These are phyloP conservation scores for Nectriaceae sp. DNA, from an alignment of 2,329 filamentous ascomycete species.

Conservation along the genomic window DNA sequence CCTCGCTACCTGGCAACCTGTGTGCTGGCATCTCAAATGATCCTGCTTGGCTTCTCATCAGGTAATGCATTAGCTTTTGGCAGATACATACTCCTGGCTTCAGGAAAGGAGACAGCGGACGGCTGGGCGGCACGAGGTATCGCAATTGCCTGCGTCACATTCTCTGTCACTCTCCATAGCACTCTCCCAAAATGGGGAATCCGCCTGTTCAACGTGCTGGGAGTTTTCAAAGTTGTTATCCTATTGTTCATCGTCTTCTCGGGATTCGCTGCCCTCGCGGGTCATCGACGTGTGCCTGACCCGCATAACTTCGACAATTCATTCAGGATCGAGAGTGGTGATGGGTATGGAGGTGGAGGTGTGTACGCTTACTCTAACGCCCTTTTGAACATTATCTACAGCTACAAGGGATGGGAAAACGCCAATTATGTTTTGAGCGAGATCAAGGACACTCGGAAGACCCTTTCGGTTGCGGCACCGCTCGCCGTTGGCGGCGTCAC, in stretches of 20 bases:
- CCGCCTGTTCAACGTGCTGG: constrained; percentile 60
- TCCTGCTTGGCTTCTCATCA: constrained; percentile 69
- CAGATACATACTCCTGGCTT: constrained; percentile 63
- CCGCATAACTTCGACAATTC: too few relatives aligned
- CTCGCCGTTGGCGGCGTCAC: constrained; percentile 62
- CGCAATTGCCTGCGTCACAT: constrained; percentile 57
- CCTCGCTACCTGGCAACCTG: constrained; percentile 67
- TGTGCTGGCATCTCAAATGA: constrained; percentile 62
- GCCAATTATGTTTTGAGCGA: constrained; percentile 73
- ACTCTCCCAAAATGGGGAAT: constrained; percentile 58
- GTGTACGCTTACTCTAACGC: constrained; percentile 63
- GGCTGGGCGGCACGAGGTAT: constrained; percentile 56
- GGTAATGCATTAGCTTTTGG: constrained; percentile 69
- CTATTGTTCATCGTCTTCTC: constrained; percentile 46
- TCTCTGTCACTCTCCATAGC: constrained; percentile 60
- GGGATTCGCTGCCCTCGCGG: too few relatives aligned
- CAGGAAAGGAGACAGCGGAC: constrained; percentile 51
- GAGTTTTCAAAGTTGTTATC: constrained; percentile 60
- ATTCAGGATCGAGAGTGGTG: too few relatives aligned
- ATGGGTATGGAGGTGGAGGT: too few relatives aligned
- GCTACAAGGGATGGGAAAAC: constrained; percentile 68
- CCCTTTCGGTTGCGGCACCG: constrained; percentile 62
- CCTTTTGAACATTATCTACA: constrained; percentile 70
- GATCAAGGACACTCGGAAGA: constrained; percentile 67
- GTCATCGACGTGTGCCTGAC: constrained; percentile 5